Base-by-base conservation (phyloP, 2,329 filamentous ascomycete genomes). In the Colletotrichum australisinense region DNA sequence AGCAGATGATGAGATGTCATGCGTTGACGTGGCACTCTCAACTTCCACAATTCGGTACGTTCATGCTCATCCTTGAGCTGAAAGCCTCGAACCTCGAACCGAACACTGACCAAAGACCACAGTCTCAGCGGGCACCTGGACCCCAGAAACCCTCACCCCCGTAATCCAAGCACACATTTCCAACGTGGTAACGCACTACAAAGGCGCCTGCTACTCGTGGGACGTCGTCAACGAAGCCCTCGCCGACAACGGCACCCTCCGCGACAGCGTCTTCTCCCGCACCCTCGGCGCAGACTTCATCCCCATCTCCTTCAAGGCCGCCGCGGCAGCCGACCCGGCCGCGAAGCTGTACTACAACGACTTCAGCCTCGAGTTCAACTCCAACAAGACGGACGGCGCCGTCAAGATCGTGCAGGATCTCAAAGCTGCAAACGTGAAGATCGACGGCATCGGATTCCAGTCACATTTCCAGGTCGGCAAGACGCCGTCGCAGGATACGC, bases 21-120 rank as follows among this genome's bases (percentile, higher is more conserved):
- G 89, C 90, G 1, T 86, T 92, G 7, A 84, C 91, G 63, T 93
- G 91, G 91, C 87, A 93, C 83, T 87, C 84, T 46, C 88, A 90
- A 80, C 83, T 90, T n/a, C 87, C 88, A 1, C 79, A 81, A 35
- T 93, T 73, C 8, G 71, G 71, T 67, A 46, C 12, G 55, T n/a
- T 53, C 24, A 7, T 2, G 32, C 32, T 32, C 32, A 1, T 42
- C 35, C 5, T 42, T 6, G 35, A 6, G 19, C 42, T 46, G 9
- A 87, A 90, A 78, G 86, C 84, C 78, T 78, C n/a, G 85, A 83
- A n/a, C 82, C 93, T 55, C 88, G 85, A 58, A 76, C 80, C 79
- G 11, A 90, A 90, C 42, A 88, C 92, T 75, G 80, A 90, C 92
- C 78, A 86, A 12, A 83, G 14, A 88, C 86, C 5, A 82, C 5